phyloP scores from a whole-genome alignment of 768 basidiomycete genomes.

The Lactifluus subvellereus region DNA sequence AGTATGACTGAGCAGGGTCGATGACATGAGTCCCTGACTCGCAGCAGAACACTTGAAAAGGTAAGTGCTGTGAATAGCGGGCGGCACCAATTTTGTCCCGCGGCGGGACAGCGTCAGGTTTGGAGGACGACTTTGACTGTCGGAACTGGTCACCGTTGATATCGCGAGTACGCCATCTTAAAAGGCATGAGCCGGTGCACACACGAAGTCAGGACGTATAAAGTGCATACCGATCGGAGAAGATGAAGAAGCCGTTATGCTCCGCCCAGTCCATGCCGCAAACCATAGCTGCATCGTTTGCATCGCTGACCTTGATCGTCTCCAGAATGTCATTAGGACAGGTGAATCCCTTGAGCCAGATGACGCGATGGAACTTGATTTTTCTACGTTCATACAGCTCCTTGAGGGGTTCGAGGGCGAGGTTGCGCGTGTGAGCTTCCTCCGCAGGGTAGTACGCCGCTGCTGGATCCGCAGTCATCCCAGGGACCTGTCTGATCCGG shows the following conservation, averaged over 20 bases:
- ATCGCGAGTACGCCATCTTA: conserved; percentile 94
- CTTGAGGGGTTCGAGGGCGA: conserved; percentile 83
- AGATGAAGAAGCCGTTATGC: conserved; percentile 95
- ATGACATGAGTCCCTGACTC: conserved; percentile 97
- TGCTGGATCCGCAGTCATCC: conserved; percentile 85
- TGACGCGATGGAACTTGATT: conserved; percentile 82
- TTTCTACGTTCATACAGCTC: conserved; percentile 73
- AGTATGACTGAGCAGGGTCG: conserved; percentile 94
- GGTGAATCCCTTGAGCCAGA: conserved; percentile 99
- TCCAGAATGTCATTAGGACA: conserved; percentile 98
- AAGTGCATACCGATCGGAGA: conserved; percentile 75
- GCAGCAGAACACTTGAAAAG: conserved; percentile 99
- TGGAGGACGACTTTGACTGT: conserved; percentile 90
- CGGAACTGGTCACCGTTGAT: conserved; percentile 98
- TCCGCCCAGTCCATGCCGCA: conserved; percentile 99
- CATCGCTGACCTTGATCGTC: conserved; percentile 83
- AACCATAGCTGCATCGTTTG: conserved; percentile 94
- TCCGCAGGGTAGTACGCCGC: conserved; percentile 94
- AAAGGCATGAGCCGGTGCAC: background rate
- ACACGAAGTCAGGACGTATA: background rate
- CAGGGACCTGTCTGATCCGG: conserved; percentile 82
- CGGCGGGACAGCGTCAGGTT: conserved; percentile 86
- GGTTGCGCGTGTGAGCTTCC: conserved; percentile 89
- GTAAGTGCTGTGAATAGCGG: conserved; percentile 86
- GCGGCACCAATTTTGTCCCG: conserved; percentile 76